Percentiles rank a stretch among this genome's conserved stretches.
phyloP scores from a whole-genome alignment of 2,329 filamentous ascomycete genomes.

The Dactylellina haptotyla region DNA sequence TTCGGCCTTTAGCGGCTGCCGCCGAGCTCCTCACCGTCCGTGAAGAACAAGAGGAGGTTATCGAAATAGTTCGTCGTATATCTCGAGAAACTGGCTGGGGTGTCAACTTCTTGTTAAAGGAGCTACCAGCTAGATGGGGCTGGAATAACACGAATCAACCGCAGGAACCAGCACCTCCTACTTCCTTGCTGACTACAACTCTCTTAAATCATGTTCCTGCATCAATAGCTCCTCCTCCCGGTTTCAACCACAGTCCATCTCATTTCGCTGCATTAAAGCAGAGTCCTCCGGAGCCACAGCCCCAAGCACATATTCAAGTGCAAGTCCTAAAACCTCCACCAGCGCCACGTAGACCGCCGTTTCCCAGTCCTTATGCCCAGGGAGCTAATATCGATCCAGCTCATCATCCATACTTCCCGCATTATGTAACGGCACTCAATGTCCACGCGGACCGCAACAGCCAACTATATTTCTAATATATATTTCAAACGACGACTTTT shows the following conservation, averaged over 20 bases:
- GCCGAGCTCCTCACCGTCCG: conserved; percentile 75
- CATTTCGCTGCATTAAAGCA: conserved; percentile 55
- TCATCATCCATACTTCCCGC: conserved; percentile 46
- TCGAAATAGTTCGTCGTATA: conserved; percentile 79
- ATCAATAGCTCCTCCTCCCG: conserved; percentile 60
- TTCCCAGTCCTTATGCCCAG: conserved; percentile 46
- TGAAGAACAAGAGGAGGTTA: conserved; percentile 81
- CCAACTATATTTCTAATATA: conserved; percentile 37
- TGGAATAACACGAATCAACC: conserved; percentile 67
- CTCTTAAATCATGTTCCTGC: conserved; percentile 55
- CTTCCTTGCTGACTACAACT: conserved; percentile 57
- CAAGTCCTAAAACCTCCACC: conserved; percentile 34
- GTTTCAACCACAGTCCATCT: conserved; percentile 52
- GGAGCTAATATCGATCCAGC: conserved; percentile 50
- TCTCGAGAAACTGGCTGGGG: conserved; percentile 81
- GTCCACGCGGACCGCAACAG: conserved; percentile 44
- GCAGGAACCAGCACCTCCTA: conserved; percentile 59
- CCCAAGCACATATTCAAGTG: conserved; percentile 21
- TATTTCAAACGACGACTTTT: not conserved
- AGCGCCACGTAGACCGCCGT: conserved; percentile 40
- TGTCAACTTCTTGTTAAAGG: conserved; percentile 75
- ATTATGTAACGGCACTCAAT: conserved; percentile 46
- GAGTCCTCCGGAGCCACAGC: conserved; percentile 24
- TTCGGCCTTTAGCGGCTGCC: conserved; percentile 81
- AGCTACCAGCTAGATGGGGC: conserved; percentile 80